A percentile compares a stretch with the other conserved stretches of the same genome.
Evolutionary conservation across 345 rosid species (phyloP).

Genomic region (Geranium rotundifolium): DNA sequence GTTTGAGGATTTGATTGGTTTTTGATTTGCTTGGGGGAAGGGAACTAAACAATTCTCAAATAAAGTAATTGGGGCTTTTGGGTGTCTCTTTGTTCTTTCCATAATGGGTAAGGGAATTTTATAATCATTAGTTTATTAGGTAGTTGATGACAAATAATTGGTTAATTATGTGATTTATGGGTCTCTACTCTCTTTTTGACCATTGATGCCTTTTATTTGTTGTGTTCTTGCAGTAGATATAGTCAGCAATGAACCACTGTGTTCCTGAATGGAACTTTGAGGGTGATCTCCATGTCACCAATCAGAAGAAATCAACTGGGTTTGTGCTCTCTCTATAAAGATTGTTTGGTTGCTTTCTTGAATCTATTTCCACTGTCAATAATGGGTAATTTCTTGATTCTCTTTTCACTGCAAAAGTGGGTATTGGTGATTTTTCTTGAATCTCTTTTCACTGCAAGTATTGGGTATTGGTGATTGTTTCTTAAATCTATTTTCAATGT

Average conservation of each 20-base stretch:
- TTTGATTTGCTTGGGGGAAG: background rate
- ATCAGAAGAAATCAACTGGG: conserved; percentile 33
- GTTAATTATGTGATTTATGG: background rate
- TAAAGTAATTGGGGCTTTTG: background rate
- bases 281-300: conserved; percentile 25
- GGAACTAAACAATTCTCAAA: too few species aligned
- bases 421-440: too few species aligned
- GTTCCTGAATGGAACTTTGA: conserved; percentile 50
- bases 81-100: background rate
- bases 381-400: too few species aligned
- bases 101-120: background rate
- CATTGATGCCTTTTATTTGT: background rate
- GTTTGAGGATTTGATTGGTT: background rate
- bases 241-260: conserved; percentile 41
- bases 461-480: too few species aligned
- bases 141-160: background rate
- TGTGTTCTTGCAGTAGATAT: conserved; percentile 9
- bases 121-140: background rate
- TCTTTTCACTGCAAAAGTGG: too few species aligned
- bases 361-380: too few species aligned
- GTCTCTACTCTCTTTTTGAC: background rate
- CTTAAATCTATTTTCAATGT: too few species aligned
- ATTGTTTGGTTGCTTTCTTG: background rate
- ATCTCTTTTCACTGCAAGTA: too few species aligned
- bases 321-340: conserved; percentile 10